These are phyloP conservation scores for Wallacemonas sp. DNA, from an alignment of 208 protist genomes.

Conservation along the genomic window DNA sequence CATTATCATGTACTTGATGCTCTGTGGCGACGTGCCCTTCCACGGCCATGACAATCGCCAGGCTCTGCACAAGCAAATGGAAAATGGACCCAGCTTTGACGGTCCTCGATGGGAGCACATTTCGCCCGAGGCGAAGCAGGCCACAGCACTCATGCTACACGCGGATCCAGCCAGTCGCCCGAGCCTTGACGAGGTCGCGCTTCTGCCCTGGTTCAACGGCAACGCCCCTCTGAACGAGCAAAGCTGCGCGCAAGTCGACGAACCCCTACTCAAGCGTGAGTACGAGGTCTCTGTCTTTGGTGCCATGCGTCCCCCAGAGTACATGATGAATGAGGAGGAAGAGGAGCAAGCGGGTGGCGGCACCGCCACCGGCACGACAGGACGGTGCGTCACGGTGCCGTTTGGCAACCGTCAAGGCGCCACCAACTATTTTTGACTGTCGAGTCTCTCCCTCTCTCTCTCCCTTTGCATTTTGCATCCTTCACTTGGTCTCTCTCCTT, in stretches of 20 bases:
- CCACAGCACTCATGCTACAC: slow-evolving; percentile 50
- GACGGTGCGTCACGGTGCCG: slow-evolving; percentile 16
- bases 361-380: neutral
- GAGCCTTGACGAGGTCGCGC: slow-evolving; percentile 52
- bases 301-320: slow-evolving; percentile 58
- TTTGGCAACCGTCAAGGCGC: slow-evolving; percentile 16
- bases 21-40: slow-evolving; percentile 78
- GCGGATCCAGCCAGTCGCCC: slow-evolving; percentile 57
- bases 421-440: slow-evolving; percentile 21
- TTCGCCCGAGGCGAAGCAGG: slow-evolving; percentile 50
- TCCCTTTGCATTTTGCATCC: slow-evolving; percentile 9
- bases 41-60: slow-evolving; percentile 63
- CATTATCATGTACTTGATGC: slow-evolving; percentile 85
- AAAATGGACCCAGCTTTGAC: slow-evolving; percentile 56
- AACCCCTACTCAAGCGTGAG: slow-evolving; percentile 46
- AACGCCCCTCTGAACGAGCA: slow-evolving; percentile 2
- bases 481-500: neutral
- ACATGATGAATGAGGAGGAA: slow-evolving; percentile 23
- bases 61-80: slow-evolving; percentile 69
- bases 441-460: slow-evolving; percentile 7
- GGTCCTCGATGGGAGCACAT: slow-evolving; percentile 61
- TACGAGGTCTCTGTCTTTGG: slow-evolving; percentile 64
- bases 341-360: neutral
- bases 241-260: slow-evolving; percentile 32
- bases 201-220: slow-evolving; percentile 61